Percentiles rank a stretch among this genome's conserved stretches.
phyloP scores from a whole-genome alignment of 2,329 filamentous ascomycete genomes.

The Talaromyces marneffei region DNA sequence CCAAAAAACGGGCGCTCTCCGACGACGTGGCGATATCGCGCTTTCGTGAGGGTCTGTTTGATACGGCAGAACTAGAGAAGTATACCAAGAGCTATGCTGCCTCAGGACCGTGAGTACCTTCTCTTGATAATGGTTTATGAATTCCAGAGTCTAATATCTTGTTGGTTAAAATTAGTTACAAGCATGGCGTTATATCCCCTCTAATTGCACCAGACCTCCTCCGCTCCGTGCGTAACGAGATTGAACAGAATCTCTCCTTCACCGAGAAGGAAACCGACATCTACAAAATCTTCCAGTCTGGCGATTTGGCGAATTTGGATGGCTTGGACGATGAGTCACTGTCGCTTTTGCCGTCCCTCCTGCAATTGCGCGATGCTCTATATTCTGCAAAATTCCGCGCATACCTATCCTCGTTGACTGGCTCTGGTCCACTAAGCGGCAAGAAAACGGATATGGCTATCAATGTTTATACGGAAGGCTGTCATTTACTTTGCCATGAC shows the following conservation, averaged over 20 bases:
- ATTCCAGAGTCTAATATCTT: not conserved
- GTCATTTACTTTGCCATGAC: constrained; percentile 92
- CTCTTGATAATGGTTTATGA: not conserved
- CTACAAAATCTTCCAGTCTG: constrained; percentile 98
- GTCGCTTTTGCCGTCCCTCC: constrained; percentile 78
- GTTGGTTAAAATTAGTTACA: constrained; percentile 56
- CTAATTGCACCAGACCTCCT: constrained; percentile 77
- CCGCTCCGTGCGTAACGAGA: constrained; percentile 79
- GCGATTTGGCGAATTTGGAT: constrained; percentile 93
- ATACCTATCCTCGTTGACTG: constrained; percentile 81
- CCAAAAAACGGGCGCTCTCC: constrained; percentile 37
- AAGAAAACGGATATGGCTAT: constrained; percentile 98
- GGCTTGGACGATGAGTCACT: constrained; percentile 83
- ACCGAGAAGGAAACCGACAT: constrained; percentile 99
- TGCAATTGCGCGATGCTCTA: constrained; percentile 84
- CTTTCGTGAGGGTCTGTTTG: constrained; percentile 43
- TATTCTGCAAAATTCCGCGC: constrained; percentile 86
- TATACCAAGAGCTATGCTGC: constrained; percentile 40
- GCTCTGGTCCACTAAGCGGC: constrained; percentile 79
- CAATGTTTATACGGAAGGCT: constrained; percentile 95
- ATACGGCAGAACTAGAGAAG: constrained; percentile 34
- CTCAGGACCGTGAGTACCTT: constrained; percentile 38
- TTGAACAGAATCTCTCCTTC: constrained; percentile 85
- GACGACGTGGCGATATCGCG: constrained; percentile 34
- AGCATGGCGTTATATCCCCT: constrained; percentile 80